These are phyloP conservation scores for Hemisphaericaspora xylanilytica DNA, from an alignment of 1,139 yeast species.

Conservation along the genomic window DNA sequence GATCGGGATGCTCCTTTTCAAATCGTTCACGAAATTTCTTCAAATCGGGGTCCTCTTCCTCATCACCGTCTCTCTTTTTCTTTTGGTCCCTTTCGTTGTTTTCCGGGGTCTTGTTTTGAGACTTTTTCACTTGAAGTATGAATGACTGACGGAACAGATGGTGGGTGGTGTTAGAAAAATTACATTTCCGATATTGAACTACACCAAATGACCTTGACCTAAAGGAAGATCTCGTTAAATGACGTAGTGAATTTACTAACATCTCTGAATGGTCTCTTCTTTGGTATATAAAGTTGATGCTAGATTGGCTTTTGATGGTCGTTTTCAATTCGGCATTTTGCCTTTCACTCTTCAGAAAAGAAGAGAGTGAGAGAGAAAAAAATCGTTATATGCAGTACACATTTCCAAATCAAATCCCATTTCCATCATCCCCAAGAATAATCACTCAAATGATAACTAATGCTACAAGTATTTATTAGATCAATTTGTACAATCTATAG, in stretches of 20 bases:
- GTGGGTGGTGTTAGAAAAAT: neutral
- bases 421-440: neutral
- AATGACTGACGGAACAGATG: neutral
- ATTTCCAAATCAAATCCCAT: neutral
- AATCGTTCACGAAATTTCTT: conserved; percentile 19
- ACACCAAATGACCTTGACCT: conserved; percentile 1
- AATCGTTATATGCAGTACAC: neutral
- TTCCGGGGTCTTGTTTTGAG: conserved; percentile 9
- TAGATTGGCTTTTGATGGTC: neutral
- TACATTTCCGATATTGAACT: neutral
- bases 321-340: neutral
- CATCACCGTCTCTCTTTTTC: conserved; percentile 11
- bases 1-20: conserved; percentile 31
- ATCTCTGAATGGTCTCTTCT: conserved; percentile 1
- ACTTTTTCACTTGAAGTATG: neutral
- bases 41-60: conserved; percentile 11
- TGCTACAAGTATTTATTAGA: neutral
- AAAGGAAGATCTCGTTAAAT: conserved; percentile 6
- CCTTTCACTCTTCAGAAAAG: neutral
- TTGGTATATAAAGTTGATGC: neutral
- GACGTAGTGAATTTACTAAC: conserved; percentile 9
- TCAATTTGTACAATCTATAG: neutral
- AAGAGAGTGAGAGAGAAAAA: neutral
- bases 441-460: neutral
- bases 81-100: conserved; percentile 13